Conservation (phyloP, 371 early-diverging fungal species). For the Smittium culicis region DNA sequence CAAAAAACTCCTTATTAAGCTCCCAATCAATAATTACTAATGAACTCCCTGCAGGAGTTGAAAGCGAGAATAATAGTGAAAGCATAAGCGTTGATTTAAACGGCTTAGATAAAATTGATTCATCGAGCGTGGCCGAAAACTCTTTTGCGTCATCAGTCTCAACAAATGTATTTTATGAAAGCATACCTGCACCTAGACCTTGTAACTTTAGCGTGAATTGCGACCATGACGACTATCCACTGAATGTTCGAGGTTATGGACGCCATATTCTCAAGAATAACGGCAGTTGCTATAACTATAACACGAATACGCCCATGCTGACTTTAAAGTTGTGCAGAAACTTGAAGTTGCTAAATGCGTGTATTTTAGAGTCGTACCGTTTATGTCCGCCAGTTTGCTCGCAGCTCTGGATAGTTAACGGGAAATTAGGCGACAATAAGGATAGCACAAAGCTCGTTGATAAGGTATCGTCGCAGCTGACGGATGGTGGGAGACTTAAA, state of each 20-base stretch:
- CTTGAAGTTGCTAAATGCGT: slow-evolving; percentile 8
- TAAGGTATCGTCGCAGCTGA: neutral
- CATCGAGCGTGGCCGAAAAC: neutral
- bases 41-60: neutral
- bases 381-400: slow-evolving; percentile 10
- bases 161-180: neutral
- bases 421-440: neutral
- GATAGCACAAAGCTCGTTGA: neutral
- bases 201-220: neutral
- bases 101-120: neutral
- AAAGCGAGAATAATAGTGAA: neutral
- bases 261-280: neutral
- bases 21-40: neutral
- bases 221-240: slow-evolving; percentile 6
- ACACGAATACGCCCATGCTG: neutral
- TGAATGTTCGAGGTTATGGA: neutral
- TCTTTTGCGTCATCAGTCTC: neutral
- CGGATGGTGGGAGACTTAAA: neutral
- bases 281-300: neutral
- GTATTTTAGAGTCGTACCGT: slow-evolving; percentile 10
- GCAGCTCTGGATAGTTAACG: slow-evolving; percentile 6
- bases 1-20: neutral
- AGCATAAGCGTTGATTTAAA: neutral
- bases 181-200: neutral
- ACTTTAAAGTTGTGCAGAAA: neutral